Evolutionary conservation across 805 yeast species (phyloP).

Genomic region (Maudiozyma turicensis): DNA sequence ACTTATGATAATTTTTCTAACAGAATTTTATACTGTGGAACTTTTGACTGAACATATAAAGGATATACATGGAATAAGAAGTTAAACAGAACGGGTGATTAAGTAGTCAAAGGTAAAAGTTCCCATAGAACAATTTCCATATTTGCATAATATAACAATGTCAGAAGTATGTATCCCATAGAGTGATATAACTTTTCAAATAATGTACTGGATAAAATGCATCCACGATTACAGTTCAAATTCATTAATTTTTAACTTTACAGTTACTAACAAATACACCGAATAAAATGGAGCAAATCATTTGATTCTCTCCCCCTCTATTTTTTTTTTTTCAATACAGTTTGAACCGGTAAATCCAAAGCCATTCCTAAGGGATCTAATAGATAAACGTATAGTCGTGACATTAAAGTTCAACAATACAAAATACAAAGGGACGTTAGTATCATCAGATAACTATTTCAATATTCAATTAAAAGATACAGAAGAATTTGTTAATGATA

Average conservation of each 20-base stretch:
- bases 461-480: slow-evolving; percentile 66
- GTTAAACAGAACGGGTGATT: no score
- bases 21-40: no score
- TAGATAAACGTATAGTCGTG: slow-evolving; percentile 62
- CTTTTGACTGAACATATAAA: no score
- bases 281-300: neutral
- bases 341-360: slow-evolving; percentile 72
- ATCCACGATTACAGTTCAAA: no score
- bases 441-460: slow-evolving; percentile 87
- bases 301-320: neutral
- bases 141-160: neutral
- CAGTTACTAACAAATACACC: slow-evolving; percentile 8
- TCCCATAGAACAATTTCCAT: no score
- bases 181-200: no score
- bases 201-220: no score
- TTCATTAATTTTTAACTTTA: neutral
- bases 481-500: slow-evolving; percentile 41
- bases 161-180: slow-evolving; percentile 1
- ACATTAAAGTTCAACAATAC: slow-evolving; percentile 85
- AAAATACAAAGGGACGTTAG: slow-evolving; percentile 70
- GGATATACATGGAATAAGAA: no score
- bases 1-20: no score
- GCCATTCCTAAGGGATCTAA: slow-evolving; percentile 73
- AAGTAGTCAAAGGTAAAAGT: no score
- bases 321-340: slow-evolving; percentile 10